Conservation (phyloP, 768 basidiomycete species). For the Panaeolus cyanescens region DNA sequence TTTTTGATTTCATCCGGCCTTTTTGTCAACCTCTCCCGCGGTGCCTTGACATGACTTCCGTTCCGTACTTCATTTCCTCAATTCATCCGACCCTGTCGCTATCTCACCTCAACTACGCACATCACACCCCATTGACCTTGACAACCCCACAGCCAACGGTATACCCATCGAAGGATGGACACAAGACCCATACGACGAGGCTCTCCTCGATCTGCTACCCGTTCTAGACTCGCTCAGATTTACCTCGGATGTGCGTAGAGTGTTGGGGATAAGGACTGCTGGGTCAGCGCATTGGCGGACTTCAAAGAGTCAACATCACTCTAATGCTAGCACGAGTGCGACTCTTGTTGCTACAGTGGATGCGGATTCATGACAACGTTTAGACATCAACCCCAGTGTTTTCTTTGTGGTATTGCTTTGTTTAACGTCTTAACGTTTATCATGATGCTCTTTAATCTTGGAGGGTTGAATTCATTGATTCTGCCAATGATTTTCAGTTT, state of each 20-base stretch:
- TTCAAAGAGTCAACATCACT: too few relatives aligned
- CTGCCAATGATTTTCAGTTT: too few relatives aligned
- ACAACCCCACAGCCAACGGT: slow-evolving; percentile 74
- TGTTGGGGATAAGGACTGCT: slow-evolving; percentile 69
- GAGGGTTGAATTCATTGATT: too few relatives aligned
- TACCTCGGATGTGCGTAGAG: slow-evolving; percentile 91
- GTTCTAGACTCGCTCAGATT: slow-evolving; percentile 96
- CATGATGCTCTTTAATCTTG: too few relatives aligned
- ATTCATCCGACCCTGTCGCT: background rate
- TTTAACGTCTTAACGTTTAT: too few relatives aligned
- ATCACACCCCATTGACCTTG: background rate
- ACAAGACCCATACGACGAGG: slow-evolving; percentile 95
- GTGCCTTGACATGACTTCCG: slow-evolving; percentile 3
- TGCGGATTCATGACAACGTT: too few relatives aligned
- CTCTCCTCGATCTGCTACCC: slow-evolving; percentile 91
- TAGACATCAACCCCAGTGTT: too few relatives aligned
- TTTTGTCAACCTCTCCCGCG: background rate
- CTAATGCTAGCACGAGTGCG: too few relatives aligned
- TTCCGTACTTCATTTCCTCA: background rate
- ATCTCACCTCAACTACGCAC: background rate
- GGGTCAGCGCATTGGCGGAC: slow-evolving; percentile 15
- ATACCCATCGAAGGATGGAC: slow-evolving; percentile 99
- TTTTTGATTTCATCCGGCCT: background rate
- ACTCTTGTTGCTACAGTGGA: too few relatives aligned
- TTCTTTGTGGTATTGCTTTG: too few relatives aligned